These are phyloP conservation scores for Scheffersomyces stipitis DNA, from an alignment of 805 yeast genomes.

Conservation along the genomic window DNA sequence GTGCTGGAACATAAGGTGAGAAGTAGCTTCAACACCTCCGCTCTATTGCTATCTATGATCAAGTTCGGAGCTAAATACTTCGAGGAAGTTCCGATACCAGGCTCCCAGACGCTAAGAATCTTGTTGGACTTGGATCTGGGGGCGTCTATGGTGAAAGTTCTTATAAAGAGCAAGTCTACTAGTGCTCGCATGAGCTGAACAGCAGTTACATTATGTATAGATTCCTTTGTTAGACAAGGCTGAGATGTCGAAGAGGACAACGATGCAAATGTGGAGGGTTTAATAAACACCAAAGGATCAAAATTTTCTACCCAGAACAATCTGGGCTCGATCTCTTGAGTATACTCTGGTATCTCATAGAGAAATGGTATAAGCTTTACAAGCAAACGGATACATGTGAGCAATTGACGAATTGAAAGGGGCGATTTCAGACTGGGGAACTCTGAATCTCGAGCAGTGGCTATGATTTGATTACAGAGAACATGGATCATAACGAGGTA, in stretches of 20 bases:
- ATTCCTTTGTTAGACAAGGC: no score
- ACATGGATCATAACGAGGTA: conserved; percentile 50
- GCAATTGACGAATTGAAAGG: conserved; percentile 34
- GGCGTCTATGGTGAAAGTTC: not conserved
- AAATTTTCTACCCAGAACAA: conserved; percentile 35
- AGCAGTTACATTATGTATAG: not conserved
- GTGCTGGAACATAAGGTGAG: conserved; percentile 61
- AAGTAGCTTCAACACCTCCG: conserved; percentile 64
- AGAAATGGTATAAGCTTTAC: conserved; percentile 66
- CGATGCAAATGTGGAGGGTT: not conserved
- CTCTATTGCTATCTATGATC: conserved; percentile 58
- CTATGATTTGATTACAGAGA: conserved; percentile 23
- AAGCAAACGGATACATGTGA: conserved; percentile 64
- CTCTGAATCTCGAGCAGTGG: conserved; percentile 10
- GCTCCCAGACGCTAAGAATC: conserved; percentile 66
- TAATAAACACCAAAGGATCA: conserved; percentile 34
- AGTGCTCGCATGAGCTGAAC: not conserved
- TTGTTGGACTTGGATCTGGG: conserved; percentile 14
- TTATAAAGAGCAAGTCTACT: not conserved
- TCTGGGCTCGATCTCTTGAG: conserved; percentile 23
- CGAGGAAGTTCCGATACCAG: conserved; percentile 63
- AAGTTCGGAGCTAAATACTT: conserved; percentile 24
- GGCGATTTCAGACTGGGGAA: not conserved
- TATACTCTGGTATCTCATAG: conserved; percentile 49
- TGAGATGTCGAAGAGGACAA: no score